Conservation (phyloP, 768 basidiomycete genomes). For the Leccinum subtestaceum region DNA sequence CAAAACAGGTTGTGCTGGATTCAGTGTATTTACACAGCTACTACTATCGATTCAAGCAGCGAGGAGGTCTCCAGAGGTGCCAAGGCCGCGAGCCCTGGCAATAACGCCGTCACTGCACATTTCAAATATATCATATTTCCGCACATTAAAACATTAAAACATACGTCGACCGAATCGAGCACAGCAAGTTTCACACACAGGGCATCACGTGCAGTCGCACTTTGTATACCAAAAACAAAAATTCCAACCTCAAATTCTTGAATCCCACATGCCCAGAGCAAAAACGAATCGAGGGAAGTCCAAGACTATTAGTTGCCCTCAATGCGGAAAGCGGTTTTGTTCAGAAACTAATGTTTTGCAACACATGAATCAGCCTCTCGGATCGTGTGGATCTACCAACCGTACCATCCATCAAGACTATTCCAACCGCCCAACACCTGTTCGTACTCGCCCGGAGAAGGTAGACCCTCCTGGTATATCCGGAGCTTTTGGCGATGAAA, state of each 20-base stretch:
- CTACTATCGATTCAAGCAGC: no score
- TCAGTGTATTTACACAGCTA: no score
- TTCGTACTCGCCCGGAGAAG: not conserved
- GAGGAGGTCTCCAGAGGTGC: no score
- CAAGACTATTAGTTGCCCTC: constrained; percentile 1
- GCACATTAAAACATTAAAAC: no score
- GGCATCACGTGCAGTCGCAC: no score
- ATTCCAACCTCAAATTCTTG: not conserved
- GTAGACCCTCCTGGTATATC: not conserved
- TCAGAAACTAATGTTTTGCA: not conserved
- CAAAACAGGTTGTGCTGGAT: no score
- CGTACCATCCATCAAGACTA: not conserved
- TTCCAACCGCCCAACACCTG: not conserved
- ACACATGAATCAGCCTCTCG: constrained; percentile 1
- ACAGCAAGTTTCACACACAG: no score
- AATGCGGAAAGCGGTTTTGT: not conserved
- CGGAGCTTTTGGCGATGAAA: not conserved
- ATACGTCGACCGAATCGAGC: no score
- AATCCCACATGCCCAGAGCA: not conserved
- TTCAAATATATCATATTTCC: no score
- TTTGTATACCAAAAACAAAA: no score
- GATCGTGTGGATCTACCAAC: not conserved
- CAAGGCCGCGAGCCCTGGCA: no score
- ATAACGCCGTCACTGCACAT: no score
- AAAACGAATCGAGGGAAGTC: not conserved